phyloP scores from a whole-genome alignment of 2,329 filamentous ascomycete genomes.

The Cercospora zeae-maydis region DNA sequence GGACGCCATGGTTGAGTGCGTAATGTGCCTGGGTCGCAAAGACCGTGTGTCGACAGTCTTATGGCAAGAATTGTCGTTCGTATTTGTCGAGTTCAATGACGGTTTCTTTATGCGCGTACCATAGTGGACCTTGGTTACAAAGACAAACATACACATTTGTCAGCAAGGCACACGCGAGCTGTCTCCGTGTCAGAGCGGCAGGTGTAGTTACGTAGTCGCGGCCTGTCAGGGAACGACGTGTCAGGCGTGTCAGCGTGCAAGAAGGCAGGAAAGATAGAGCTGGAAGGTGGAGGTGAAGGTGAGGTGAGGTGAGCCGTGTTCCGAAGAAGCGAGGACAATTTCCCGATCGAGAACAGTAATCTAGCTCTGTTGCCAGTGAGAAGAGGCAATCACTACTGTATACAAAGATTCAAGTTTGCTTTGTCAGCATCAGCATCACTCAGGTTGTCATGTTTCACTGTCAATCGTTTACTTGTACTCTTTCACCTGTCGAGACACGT shows the following conservation, averaged over 20 bases:
- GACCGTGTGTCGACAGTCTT: not conserved
- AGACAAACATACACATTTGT: not conserved
- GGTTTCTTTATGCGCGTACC: not conserved
- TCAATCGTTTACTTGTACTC: slow-evolving; percentile 3
- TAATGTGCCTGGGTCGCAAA: not conserved
- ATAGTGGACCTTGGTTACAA: not conserved
- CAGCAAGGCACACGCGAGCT: not conserved
- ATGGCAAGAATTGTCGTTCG: not conserved
- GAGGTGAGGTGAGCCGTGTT: too few species aligned
- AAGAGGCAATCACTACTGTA: not conserved
- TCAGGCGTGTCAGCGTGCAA: too few species aligned
- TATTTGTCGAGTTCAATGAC: not conserved
- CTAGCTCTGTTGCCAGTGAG: not conserved
- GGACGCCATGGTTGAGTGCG: not conserved
- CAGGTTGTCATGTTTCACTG: slow-evolving; percentile 2
- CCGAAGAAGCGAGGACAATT: not conserved
- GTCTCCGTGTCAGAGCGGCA: too few species aligned
- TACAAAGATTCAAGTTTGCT: not conserved
- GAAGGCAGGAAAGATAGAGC: too few species aligned
- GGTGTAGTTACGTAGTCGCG: too few species aligned
- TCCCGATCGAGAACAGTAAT: not conserved
- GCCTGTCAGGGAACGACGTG: too few species aligned
- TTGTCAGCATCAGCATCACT: not conserved
- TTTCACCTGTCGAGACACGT: not conserved
- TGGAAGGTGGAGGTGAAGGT: too few species aligned